Conservation (phyloP, 2,329 filamentous ascomycete genomes). For the Neodidymelliopsis sp. region DNA sequence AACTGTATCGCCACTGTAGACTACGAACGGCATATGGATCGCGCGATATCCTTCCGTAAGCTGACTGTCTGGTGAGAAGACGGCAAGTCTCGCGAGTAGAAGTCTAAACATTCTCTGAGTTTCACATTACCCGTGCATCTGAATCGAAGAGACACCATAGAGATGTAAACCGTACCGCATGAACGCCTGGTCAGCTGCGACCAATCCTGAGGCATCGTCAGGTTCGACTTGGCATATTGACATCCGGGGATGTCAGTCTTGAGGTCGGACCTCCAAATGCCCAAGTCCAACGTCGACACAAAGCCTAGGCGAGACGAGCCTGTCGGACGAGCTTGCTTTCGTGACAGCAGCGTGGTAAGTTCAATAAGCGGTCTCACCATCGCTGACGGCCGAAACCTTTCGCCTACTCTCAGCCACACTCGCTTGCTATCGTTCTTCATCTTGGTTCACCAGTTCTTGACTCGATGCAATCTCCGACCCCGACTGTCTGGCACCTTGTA, state of each 20-base stretch:
- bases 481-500: conserved; percentile 5
- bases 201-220: conserved; percentile 9
- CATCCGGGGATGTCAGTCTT: not conserved
- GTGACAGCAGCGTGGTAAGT: conserved; percentile 10
- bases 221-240: conserved; percentile 7
- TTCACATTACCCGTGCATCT: not conserved
- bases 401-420: not conserved
- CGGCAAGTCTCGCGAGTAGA: conserved; percentile 8
- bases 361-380: conserved; percentile 14
- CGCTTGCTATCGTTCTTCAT: conserved; percentile 7
- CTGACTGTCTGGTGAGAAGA: conserved; percentile 1
- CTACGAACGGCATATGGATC: conserved; percentile 3
- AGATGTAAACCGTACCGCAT: conserved; percentile 1
- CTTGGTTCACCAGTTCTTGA: conserved; percentile 1
- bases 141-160: not conserved
- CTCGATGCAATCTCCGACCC: conserved; percentile 1
- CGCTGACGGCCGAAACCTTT: conserved; percentile 7
- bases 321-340: not conserved
- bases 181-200: conserved; percentile 2
- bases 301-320: conserved; percentile 6
- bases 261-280: not conserved
- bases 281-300: not conserved
- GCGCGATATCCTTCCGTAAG: not conserved
- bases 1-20: conserved; percentile 6
- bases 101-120: not conserved